Evolutionary conservation across 768 basidiomycete species (phyloP).

Genomic region (Tylopilus sp.): DNA sequence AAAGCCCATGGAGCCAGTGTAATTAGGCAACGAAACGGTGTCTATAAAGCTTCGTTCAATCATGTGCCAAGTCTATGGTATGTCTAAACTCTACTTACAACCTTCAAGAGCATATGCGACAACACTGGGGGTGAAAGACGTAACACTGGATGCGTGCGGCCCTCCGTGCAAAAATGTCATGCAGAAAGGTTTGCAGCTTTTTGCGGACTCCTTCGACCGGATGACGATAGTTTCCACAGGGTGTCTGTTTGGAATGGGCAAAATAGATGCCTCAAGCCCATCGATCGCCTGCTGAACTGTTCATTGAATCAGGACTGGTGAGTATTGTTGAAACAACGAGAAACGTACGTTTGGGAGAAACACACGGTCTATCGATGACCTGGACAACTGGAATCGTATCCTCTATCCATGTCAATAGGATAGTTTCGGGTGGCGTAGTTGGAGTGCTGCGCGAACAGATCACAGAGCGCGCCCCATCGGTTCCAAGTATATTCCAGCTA

Average conservation of each 20-base stretch:
- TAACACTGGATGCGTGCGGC: conserved; percentile 49
- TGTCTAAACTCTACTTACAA: conserved; percentile 40
- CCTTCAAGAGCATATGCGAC: conserved; percentile 54
- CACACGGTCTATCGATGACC: conserved; percentile 40
- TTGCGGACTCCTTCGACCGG: conserved; percentile 22
- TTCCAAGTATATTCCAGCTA: conserved; percentile 55
- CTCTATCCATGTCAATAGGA: conserved; percentile 41
- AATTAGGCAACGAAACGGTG: conserved; percentile 59
- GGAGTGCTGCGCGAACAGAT: conserved; percentile 51
- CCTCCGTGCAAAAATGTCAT: conserved; percentile 61
- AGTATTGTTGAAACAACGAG: neutral
- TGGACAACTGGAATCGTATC: conserved; percentile 29
- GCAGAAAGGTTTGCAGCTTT: conserved; percentile 37
- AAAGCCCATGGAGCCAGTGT: conserved; percentile 64
- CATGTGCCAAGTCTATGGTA: neutral
- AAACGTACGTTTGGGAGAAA: conserved; percentile 39
- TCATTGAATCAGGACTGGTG: neutral
- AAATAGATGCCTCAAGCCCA: conserved; percentile 39
- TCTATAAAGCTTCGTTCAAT: conserved; percentile 34
- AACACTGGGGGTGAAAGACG: conserved; percentile 42
- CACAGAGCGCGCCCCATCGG: conserved; percentile 40
- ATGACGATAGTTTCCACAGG: conserved; percentile 58
- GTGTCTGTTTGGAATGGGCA: conserved; percentile 46
- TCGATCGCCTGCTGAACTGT: conserved; percentile 44
- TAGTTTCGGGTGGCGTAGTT: conserved; percentile 43